Conservation (phyloP, 352 stramenopile species). For the Phytophthora pistaciae region DNA sequence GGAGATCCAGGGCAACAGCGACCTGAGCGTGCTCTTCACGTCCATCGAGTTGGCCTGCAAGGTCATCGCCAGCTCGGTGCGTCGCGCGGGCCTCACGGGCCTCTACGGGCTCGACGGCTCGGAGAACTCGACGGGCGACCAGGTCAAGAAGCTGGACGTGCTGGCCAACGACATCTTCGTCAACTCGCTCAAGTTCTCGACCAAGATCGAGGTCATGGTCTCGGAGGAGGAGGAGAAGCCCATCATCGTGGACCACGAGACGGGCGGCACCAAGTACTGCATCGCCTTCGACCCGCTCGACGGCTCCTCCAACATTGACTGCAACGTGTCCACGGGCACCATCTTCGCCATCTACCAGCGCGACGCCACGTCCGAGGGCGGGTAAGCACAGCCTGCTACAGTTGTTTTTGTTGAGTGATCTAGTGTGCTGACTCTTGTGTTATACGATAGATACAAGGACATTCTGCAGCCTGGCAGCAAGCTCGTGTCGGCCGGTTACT, state of each 20-base stretch:
- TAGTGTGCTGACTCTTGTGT: too few relatives aligned
- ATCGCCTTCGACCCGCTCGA: conserved; percentile 99
- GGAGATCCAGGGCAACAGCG: conserved; percentile 92
- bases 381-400: conserved; percentile 37
- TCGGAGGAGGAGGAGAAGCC: conserved; percentile 98
- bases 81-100: conserved; percentile 93
- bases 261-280: conserved; percentile 91
- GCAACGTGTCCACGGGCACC: conserved; percentile 98
- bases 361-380: conserved; percentile 53
- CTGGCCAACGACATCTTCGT: conserved; percentile 99
- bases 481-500: conserved; percentile 98
- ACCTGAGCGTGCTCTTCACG: conserved; percentile 96
- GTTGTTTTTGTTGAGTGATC: conserved; percentile 11
- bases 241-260: conserved; percentile 92
- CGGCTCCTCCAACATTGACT: conserved; percentile 99
- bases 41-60: conserved; percentile 97
- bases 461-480: conserved; percentile 95
- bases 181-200: conserved; percentile 97
- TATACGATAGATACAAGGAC: conserved; percentile 74
- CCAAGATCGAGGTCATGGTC: conserved; percentile 97
- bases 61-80: conserved; percentile 96
- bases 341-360: conserved; percentile 99
- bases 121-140: conserved; percentile 97
- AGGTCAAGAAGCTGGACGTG: conserved; percentile 99
- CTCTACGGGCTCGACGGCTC: conserved; percentile 97